Evolutionary conservation across 257 asterid genomes (phyloP), one percentile per base, ranked within the genome.

Genomic region (Solanum infundibuliforme): DNA sequence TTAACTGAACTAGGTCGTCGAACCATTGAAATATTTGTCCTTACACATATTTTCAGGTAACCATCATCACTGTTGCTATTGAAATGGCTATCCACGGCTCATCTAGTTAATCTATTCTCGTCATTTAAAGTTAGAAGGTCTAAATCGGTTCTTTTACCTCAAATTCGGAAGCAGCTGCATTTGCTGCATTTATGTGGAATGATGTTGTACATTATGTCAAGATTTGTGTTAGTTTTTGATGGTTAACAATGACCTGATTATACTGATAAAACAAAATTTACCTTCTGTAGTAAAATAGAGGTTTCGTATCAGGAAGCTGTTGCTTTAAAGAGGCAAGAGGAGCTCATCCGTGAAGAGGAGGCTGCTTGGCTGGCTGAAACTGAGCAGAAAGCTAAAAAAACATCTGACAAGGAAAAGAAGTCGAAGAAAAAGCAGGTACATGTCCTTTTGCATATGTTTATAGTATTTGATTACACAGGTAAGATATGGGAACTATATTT

Each of bases 1-100:
- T 95, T 97, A 66, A 95, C 99, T 90, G 98, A 95, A 90, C 92
- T 97, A 90, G 99, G 99, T 84, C 96, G 99, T 52, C 94, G 98
- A 86, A 97, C 99, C 86, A 94, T 97, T 86, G 99, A 97, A 91
- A 94, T 94, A 89, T 95, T 95, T 88, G 93, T 95, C 86, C 92
- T 97, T 32, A 95, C 94, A 85, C 98, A 97, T 87, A 93, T 97
- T 84, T 97, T 95, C 92, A 97, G 98, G 99, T 95, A 92, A 58
- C 76, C 8, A 32, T 76, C 34, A 25, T 76, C 9, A 52, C n/a
- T 31, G 6, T 31, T 82, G 66, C 69, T 82, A 46, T 82, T 48
- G 86, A 48, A 82, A 82, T 82, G 43, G 21, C 83, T 21, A 74
- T 74, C 83, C 46, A 11, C 6, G 3, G 13, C 32, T 36, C 52